Percentiles rank a stretch among this genome's conserved stretches.
These are phyloP conservation scores for Epichloe brachyelytri DNA, from an alignment of 2,329 filamentous ascomycete genomes.

Conservation along the genomic window DNA sequence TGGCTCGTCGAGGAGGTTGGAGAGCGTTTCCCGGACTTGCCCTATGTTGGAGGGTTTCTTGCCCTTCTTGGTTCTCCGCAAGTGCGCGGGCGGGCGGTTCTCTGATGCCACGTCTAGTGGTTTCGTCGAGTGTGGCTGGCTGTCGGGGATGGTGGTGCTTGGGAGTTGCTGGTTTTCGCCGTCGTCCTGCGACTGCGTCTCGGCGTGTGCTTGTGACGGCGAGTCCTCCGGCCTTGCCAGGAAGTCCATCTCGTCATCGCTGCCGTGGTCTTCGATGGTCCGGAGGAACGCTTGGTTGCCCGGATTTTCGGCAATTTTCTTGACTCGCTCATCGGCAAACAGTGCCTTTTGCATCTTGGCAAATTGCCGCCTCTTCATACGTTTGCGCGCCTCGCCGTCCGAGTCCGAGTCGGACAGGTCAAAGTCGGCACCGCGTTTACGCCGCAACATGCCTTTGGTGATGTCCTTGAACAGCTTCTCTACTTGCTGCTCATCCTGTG, in stretches of 20 bases:
- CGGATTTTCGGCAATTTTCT: slow-evolving; percentile 78
- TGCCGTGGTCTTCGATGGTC: slow-evolving; percentile 72
- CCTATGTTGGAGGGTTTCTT: slow-evolving; percentile 62
- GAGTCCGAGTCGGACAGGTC: slow-evolving; percentile 88
- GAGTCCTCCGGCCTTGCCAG: slow-evolving; percentile 34
- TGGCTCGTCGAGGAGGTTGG: slow-evolving; percentile 58
- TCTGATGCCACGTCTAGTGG: slow-evolving; percentile 18
- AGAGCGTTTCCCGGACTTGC: slow-evolving; percentile 74
- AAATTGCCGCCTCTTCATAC: slow-evolving; percentile 78
- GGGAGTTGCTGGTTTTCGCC: slow-evolving; percentile 15
- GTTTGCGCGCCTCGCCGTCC: slow-evolving; percentile 61
- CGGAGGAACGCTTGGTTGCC: slow-evolving; percentile 84
- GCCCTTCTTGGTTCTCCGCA: slow-evolving; percentile 47
- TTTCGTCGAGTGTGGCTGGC: slow-evolving; percentile 32
- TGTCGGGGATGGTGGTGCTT: slow-evolving; percentile 33
- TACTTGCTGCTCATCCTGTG: slow-evolving; percentile 72
- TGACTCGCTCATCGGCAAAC: slow-evolving; percentile 77
- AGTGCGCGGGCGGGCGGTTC: slow-evolving; percentile 38
- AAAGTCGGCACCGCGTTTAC: slow-evolving; percentile 70
- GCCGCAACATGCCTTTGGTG: slow-evolving; percentile 73
- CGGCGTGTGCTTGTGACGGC: slow-evolving; percentile 21
- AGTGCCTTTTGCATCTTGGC: slow-evolving; percentile 84
- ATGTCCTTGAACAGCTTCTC: slow-evolving; percentile 89
- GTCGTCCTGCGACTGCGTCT: slow-evolving; percentile 15
- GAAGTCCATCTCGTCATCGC: slow-evolving; percentile 67